Base-by-base conservation (phyloP, 2,329 filamentous ascomycete genomes). In the Penicillium psychrosexuale region DNA sequence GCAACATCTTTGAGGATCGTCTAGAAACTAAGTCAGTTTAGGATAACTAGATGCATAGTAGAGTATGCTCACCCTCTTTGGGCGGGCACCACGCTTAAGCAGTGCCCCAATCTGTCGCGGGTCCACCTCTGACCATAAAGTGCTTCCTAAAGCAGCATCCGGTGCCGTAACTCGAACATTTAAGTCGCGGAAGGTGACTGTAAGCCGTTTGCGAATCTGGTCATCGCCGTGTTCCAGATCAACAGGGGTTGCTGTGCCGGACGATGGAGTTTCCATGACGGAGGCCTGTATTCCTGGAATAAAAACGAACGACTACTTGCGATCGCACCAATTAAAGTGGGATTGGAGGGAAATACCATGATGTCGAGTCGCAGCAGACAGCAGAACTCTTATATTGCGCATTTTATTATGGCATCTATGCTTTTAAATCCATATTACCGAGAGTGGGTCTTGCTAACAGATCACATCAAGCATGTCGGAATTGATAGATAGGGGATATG, bases 1-100 rank as follows among this genome's bases (percentile, higher is more conserved):
- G 63, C 71, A 1, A 75, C 59, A 31, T 72, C 63, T 34, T 74
- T 70, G 1, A 77, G 56, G 24, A 77, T 77, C 4, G 72, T 72
- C 75, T 77, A 36, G 8, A 42, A 22, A 13, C 2, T 11, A 27
- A 9, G 40, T 60, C 24, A 58, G 34, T n/a, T 19, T 36, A 11
- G 4, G 31, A 38, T 33, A 47, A 19, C 6, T 33, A 11, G 37
- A 9, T 17, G 24, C 5, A n/a, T 31, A 13, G 12, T 46, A 22
- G 5, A 28, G 30, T 34, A 34, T 15, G 6, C 59, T 2, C 59
- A 73, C 72, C 53, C 71, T 65, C 52, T 70, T 72, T 5, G 65
- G 63, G 7, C 27, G 56, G 17, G 61, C 8, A 9, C 46, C 58
- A 11, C 53, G 59, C 3, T 55, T 55, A 15, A 72, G 62, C 17